Percentiles rank a stretch among this genome's conserved stretches.
These are phyloP conservation scores for Linnemannia hyalina DNA, from an alignment of 192 early-diverging fungal species.

Conservation along the genomic window DNA sequence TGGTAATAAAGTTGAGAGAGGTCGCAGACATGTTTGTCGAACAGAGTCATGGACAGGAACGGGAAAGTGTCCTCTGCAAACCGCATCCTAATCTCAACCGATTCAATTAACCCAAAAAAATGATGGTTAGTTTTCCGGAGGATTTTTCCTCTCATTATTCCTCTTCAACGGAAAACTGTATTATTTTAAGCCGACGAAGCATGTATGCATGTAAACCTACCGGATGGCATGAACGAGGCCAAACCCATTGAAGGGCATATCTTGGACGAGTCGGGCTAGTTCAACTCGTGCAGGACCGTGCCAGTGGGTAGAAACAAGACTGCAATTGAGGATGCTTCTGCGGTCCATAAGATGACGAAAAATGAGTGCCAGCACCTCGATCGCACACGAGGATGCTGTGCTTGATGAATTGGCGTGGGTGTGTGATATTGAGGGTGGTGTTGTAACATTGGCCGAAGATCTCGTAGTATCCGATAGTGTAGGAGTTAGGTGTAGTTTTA, in stretches of 20 bases:
- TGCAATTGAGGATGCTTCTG: constrained; percentile 49
- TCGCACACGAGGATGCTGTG: constrained; percentile 23
- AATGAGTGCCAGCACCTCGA: constrained; percentile 31
- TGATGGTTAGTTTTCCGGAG: background rate
- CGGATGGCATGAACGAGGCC: constrained; percentile 49
- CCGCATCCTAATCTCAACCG: constrained; percentile 46
- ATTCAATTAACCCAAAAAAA: constrained; percentile 22
- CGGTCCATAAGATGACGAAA: constrained; percentile 44
- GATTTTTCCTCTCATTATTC: background rate
- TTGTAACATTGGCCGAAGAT: background rate
- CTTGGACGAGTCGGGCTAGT: constrained; percentile 21
- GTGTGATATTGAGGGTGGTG: background rate
- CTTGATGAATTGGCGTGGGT: background rate
- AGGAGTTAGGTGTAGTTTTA: background rate
- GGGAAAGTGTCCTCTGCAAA: constrained; percentile 43
- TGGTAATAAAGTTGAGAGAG: constrained; percentile 46
- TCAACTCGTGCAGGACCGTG: constrained; percentile 33
- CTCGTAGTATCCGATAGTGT: background rate
- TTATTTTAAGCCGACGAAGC: background rate
- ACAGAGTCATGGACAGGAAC: constrained; percentile 38
- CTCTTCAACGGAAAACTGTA: background rate
- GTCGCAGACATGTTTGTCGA: constrained; percentile 47
- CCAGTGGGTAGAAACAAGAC: constrained; percentile 46
- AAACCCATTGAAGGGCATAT: constrained; percentile 44
- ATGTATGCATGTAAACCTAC: constrained; percentile 7